Evolutionary conservation across 192 early-diverging fungal genomes (phyloP).

Genomic region (Mortierella alpina): DNA sequence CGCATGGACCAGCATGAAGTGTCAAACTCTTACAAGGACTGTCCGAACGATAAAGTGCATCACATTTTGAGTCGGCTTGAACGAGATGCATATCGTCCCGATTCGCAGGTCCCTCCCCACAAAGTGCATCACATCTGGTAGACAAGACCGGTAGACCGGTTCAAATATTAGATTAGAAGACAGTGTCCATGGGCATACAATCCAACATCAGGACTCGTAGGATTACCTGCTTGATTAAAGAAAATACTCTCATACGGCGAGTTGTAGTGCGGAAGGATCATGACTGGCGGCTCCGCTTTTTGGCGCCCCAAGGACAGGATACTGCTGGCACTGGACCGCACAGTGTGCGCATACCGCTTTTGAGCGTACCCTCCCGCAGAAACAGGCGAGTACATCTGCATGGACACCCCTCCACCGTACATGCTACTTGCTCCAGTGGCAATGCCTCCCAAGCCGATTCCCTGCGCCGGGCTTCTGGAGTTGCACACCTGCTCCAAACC

Average conservation of each 20-base stretch:
- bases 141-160: no score
- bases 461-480: neutral
- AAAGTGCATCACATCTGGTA: slow-evolving; percentile 21
- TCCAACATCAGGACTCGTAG: no score
- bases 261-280: slow-evolving; percentile 42
- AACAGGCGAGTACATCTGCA: slow-evolving; percentile 12
- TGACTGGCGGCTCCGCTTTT: slow-evolving; percentile 28
- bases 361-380: neutral
- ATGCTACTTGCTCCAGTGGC: neutral
- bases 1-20: neutral
- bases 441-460: neutral
- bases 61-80: slow-evolving; percentile 1
- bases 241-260: slow-evolving; percentile 37
- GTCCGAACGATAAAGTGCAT: slow-evolving; percentile 41
- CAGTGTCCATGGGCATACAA: no score
- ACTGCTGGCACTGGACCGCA: slow-evolving; percentile 30
- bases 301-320: slow-evolving; percentile 15
- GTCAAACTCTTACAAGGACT: slow-evolving; percentile 21
- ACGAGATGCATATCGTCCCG: slow-evolving; percentile 37
- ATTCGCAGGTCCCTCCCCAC: slow-evolving; percentile 33
- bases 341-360: slow-evolving; percentile 17
- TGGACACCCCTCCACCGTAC: neutral
- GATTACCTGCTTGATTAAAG: slow-evolving; percentile 22
- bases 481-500: neutral
- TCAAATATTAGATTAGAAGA: no score